A percentile compares a stretch with the other conserved stretches of the same genome.
Evolutionary conservation across 2,329 filamentous ascomycete species (phyloP).

Genomic region (Diplodia intermedia): DNA sequence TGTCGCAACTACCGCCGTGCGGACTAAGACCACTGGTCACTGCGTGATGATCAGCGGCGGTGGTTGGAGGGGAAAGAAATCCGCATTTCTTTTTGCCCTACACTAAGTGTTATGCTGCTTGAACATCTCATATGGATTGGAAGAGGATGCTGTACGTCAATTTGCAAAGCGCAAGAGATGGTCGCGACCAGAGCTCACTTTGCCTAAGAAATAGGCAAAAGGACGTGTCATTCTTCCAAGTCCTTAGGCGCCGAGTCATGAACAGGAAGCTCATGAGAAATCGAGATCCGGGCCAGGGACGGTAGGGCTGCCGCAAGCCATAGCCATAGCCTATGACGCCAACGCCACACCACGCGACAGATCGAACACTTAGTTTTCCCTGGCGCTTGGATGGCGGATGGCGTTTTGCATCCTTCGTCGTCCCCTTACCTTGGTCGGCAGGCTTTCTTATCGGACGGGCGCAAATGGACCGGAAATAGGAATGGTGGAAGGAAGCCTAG

Average conservation of each 20-base stretch:
- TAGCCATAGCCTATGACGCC: slow-evolving; percentile 10
- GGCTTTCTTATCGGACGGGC: background rate
- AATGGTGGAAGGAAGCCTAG: background rate
- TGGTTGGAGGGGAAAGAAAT: background rate
- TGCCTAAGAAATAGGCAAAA: no score
- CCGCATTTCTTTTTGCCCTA: background rate
- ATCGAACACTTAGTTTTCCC: background rate
- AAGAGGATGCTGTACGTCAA: no score
- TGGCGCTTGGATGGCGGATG: background rate
- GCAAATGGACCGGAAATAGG: background rate
- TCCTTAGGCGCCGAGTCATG: background rate
- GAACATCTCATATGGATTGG: background rate
- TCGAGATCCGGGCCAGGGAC: background rate
- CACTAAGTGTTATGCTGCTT: background rate
- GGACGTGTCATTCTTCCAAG: no score
- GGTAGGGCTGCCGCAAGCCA: background rate
- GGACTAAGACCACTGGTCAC: background rate
- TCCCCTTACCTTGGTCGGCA: background rate
- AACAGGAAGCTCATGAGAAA: background rate
- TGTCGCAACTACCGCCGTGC: background rate
- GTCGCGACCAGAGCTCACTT: background rate
- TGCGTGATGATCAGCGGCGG: background rate
- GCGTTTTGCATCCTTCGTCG: background rate
- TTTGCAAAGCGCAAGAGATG: background rate
- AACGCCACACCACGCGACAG: slow-evolving; percentile 6